Evolutionary conservation across 2,329 filamentous ascomycete genomes (phyloP).

Genomic region (Xylaria sp.): DNA sequence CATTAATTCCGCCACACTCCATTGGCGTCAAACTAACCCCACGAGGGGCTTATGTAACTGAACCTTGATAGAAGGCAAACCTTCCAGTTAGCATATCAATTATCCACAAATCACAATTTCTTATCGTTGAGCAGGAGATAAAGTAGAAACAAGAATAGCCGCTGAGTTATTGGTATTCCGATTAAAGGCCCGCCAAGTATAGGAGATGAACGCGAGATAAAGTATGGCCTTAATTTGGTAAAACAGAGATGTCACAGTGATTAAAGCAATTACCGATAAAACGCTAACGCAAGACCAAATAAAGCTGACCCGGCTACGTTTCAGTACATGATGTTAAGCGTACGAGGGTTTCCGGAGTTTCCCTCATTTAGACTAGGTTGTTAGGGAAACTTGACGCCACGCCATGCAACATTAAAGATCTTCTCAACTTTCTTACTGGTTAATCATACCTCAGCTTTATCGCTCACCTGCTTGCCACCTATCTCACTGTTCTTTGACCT

Average conservation of each 20-base stretch:
- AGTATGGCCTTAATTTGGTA: not conserved
- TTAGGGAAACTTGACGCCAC: not conserved
- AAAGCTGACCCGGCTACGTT: not conserved
- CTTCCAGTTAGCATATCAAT: not conserved
- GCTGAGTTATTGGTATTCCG: not conserved
- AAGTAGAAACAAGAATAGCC: not conserved
- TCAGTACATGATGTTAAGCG: not conserved
- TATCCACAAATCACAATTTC: not conserved
- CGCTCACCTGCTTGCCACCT: not conserved
- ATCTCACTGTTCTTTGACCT: too few species aligned
- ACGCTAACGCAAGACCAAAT: not conserved
- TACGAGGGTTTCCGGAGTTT: conserved; percentile 3
- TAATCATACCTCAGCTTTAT: not conserved
- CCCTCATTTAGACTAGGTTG: conserved; percentile 21
- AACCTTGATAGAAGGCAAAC: not conserved
- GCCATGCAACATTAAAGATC: conserved; percentile 2
- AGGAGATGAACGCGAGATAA: not conserved
- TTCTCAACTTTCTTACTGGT: not conserved
- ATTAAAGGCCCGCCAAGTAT: not conserved
- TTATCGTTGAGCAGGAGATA: not conserved
- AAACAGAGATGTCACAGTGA: not conserved
- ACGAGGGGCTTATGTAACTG: not conserved
- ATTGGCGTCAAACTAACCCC: conserved; percentile 8
- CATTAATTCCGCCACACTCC: conserved; percentile 18
- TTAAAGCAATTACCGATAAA: not conserved